Base-by-base conservation (phyloP, 2,329 filamentous ascomycete species). In the Alternaria metachromatica region DNA sequence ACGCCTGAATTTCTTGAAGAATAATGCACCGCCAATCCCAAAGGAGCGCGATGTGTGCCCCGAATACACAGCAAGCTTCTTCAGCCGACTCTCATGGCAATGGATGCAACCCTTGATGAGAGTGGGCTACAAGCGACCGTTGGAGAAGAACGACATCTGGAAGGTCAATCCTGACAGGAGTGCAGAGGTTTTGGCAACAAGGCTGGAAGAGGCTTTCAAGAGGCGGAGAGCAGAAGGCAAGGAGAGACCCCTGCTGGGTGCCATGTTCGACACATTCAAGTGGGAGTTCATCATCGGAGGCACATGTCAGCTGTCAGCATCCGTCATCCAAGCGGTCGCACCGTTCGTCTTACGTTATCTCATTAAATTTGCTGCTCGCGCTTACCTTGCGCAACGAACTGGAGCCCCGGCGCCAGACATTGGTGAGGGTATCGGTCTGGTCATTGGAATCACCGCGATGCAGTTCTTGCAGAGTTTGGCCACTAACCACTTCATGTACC, bases 71-170 rank as follows among this genome's bases (percentile, higher is more conserved):
- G 94, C 94, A 6, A 83, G 87, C 3, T 90, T 94, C 74, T 86
- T 96, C 67, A 97, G 92, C 81, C 78, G 85, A 60, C 78, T 97
- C 21, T 91, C 90, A 5, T 98, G 97, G 76, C 88, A 93, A 78
- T 98, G 95, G 95, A 95, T 97, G 86, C 89, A 89, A 1, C 90
- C 93, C 2, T 77, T 98, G 59, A 98, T 98, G 94, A 68, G 66
- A 7, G 87, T 89, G 43, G 96, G 96, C 37, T 98, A 97, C 80
- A 90, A 93, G 76, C 90, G 96, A 13, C 88, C 90, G 3, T 86
- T 99, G 3, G 91, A 97, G 74, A 82, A 90, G 59, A 92, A 92
- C 69, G 96, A 99, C 78, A 89, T 99, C 61, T 98, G 94, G 91
- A 83, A 85, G 1, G 92, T 98, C 70, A 97, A 97, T 67, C 94